Base-by-base conservation (phyloP, 2,329 filamentous ascomycete species). In the Dryadomyces quercus-mongolicae region DNA sequence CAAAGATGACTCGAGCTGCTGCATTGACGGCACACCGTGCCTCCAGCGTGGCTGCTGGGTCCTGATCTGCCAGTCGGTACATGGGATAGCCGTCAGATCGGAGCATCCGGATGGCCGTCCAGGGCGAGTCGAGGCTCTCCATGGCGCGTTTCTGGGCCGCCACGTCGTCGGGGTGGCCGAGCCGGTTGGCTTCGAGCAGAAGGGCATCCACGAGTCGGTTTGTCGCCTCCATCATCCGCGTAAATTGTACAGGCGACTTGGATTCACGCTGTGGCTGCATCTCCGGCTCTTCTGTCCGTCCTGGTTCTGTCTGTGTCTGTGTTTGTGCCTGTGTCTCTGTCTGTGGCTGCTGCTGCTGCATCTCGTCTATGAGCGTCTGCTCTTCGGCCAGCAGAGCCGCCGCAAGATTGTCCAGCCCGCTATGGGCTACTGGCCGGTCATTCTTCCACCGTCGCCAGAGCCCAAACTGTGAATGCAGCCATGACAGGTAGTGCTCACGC, bases 71-170 rank as follows among this genome's bases (percentile, higher is more conserved):
- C 45, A 64, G 59, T 5, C 50, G 58, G 54, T 67, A 70, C 22
- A 54, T 49, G 3, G 67, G 67, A 56, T 67, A 68, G 48, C 67
- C 67, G 2, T 67, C 65, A 3, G 62, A 65, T 16, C 64, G 60
- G 44, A 70, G 58, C 62, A 68, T 54, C 5, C 62, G 61, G 9
- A 68, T 64, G n/a, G 61, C 60, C 16, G 59, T 64, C 58, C 57
- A 61, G 0, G 64, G 60, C 21, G 67, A 69, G 34, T 69, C 65
- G 12, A 65, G 58, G 46, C 61, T 65, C 34, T 58, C 51, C n/a
- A 60, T 57, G 20, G 60, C 52, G 2, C 49, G 20, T 10, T 53
- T 57, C 9, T 59, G 57, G 7, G 55, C 56, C 2, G 54, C 59
- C 2, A 60, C 56, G 25, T 61, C 59, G n/a, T 60, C 52, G 1